Evolutionary conservation across 2,329 filamentous ascomycete genomes (phyloP).

Genomic region (Lomentospora prolificans): DNA sequence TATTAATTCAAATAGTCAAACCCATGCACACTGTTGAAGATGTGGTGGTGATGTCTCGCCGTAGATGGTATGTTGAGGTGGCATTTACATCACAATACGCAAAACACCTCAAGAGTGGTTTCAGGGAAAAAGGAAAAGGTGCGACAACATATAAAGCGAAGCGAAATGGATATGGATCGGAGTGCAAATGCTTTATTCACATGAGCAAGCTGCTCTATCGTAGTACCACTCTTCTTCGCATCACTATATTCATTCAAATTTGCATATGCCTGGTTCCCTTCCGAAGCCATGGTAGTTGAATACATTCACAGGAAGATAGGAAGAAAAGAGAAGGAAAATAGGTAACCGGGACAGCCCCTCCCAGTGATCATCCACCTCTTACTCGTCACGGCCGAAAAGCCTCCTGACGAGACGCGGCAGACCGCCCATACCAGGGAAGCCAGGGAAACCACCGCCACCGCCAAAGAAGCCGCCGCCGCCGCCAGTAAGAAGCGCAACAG

Average conservation of each 20-base stretch:
- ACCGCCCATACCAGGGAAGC: neutral
- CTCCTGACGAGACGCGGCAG: slow-evolving; percentile 3
- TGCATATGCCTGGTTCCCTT: neutral
- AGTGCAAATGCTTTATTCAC: neutral
- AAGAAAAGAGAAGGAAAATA: neutral
- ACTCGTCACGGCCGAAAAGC: neutral
- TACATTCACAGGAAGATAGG: neutral
- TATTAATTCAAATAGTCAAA: no score
- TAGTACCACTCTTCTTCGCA: neutral
- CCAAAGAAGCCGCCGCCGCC: slow-evolving; percentile 4
- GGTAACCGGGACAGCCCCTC: no score
- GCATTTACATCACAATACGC: no score
- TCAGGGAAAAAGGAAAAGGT: no score
- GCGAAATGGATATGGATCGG: no score
- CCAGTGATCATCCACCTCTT: no score
- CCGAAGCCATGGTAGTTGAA: neutral
- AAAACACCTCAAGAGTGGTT: no score
- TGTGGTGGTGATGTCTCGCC: no score
- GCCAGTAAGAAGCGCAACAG: slow-evolving; percentile 1
- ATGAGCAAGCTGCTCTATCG: neutral
- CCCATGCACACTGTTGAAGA: no score
- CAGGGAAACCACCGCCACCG: neutral
- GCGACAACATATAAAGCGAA: no score
- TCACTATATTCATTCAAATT: neutral
- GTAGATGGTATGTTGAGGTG: no score